Evolutionary conservation across 352 stramenopile genomes (phyloP), one percentile per base, ranked within the genome.

Genomic region (Pseudoperonospora humuli): DNA sequence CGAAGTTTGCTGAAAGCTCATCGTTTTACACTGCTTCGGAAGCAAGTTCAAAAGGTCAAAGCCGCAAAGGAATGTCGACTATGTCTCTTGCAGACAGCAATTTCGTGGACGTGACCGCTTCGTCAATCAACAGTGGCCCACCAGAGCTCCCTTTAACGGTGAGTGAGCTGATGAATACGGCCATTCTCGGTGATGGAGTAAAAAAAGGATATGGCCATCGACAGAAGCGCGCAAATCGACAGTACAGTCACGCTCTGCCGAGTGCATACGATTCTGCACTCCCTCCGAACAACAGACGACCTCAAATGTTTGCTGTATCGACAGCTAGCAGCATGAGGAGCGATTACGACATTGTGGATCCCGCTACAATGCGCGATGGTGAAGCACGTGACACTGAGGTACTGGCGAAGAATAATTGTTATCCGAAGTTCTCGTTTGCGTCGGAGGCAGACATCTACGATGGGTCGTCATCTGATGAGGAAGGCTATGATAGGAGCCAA

Each of bases 281-380:
- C 0, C 31, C 54, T 11, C 36, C 19, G 8, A 50, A 26, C 17
- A 52, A 13, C 10, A 49, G 29, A 15, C 43, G 45, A 8, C 39
- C 36, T 0, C 54, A 53, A n/a, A 42, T 49, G 10, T 57, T 61
- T 23, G 53, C 25, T 2, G 34, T 27, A 4, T 69, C 69, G 37
- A 46, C 50, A 31, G 50, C 65, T 38, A 63, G 65, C 40, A 64
- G 65, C 47, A 74, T 57, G 43, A 39, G 47, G 3, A 75, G 81
- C 44, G 73, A 88, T 48, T 89, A 79, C 36, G 76, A 89, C 36
- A 89, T 89, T 23, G 74, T 89, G 0, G 71, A 79, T 45, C 70
- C 71, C 1, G 61, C 59, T 18, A 76, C 64, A 28, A 65, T 89
- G 40, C 60, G 39, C 2, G 71, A 78, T 5, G 67, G 61, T 19